Evolutionary conservation across 2,329 filamentous ascomycete genomes (phyloP).

Genomic region (Pseudofabraea citricarpa): DNA sequence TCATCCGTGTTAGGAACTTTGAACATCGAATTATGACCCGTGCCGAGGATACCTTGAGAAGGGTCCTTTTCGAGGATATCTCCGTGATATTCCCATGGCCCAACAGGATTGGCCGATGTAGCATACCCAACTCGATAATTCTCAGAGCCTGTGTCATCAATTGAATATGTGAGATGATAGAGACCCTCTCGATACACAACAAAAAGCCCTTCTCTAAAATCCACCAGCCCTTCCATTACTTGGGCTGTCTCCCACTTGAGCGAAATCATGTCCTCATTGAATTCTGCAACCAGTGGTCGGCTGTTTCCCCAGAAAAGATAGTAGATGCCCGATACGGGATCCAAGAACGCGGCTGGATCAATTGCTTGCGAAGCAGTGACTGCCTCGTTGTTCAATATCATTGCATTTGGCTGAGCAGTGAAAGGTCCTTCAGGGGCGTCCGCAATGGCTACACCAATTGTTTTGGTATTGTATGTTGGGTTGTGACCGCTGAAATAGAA

Average conservation of each 20-base stretch:
- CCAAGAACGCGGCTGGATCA: not conserved
- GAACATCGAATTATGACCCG: slow-evolving; percentile 14
- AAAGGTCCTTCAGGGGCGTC: not conserved
- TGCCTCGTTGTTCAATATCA: not conserved
- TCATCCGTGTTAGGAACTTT: slow-evolving; percentile 42
- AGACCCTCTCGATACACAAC: not conserved
- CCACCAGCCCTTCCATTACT: not conserved
- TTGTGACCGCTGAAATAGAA: not conserved
- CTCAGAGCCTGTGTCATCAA: not conserved
- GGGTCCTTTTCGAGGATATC: not conserved
- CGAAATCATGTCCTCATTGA: not conserved
- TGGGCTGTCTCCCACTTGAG: not conserved
- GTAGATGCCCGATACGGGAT: not conserved
- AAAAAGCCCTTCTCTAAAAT: not conserved
- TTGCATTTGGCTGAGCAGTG: not conserved
- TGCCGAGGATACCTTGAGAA: not conserved
- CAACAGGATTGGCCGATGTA: not conserved
- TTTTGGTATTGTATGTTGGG: not conserved
- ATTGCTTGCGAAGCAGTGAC: not conserved
- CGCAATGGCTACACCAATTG: not conserved
- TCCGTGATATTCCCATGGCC: not conserved
- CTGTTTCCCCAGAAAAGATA: not conserved
- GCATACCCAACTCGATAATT: not conserved
- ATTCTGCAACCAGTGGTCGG: not conserved
- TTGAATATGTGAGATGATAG: not conserved